A percentile compares a stretch with the other conserved stretches of the same genome.
phyloP scores from a whole-genome alignment of 2,329 filamentous ascomycete genomes.

The Aspergillus persii region DNA sequence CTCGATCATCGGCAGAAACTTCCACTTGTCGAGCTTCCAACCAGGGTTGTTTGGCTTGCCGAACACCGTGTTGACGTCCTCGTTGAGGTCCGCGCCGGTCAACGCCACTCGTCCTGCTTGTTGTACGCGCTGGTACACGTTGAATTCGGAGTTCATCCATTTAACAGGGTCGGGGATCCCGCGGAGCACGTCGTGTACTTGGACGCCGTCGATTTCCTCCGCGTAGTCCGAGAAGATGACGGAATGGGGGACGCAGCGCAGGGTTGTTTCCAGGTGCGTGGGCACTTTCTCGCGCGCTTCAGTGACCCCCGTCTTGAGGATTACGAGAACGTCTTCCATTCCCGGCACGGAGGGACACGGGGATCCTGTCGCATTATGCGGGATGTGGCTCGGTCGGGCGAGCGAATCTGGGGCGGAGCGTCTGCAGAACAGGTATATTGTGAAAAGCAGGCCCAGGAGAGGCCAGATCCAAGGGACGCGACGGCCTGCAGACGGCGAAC shows the following conservation, averaged over 20 bases:
- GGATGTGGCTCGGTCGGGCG: not conserved
- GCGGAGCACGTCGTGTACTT: slow-evolving; percentile 51
- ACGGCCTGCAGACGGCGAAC: not conserved
- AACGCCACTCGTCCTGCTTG: slow-evolving; percentile 42
- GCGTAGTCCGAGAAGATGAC: slow-evolving; percentile 60
- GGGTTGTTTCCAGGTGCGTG: slow-evolving; percentile 53
- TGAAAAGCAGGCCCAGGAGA: not conserved
- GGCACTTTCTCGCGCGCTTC: slow-evolving; percentile 56
- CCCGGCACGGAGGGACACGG: slow-evolving; percentile 34
- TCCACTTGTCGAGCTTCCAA: slow-evolving; percentile 57
- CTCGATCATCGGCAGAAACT: slow-evolving; percentile 54
- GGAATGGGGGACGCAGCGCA: slow-evolving; percentile 55
- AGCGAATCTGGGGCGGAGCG: not conserved
- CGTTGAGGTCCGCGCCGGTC: slow-evolving; percentile 25
- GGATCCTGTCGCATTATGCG: not conserved
- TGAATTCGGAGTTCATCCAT: slow-evolving; percentile 45
- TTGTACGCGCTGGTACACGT: slow-evolving; percentile 49
- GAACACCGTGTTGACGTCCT: slow-evolving; percentile 31
- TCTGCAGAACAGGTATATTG: not conserved
- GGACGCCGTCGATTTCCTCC: slow-evolving; percentile 50
- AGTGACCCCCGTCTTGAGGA: slow-evolving; percentile 59
- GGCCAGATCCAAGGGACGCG: not conserved
- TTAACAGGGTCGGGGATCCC: slow-evolving; percentile 41
- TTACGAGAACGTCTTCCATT: slow-evolving; percentile 53
- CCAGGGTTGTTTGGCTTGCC: slow-evolving; percentile 45